Base-by-base conservation (phyloP, 2,329 filamentous ascomycete species). In the Fusarium humuli region DNA sequence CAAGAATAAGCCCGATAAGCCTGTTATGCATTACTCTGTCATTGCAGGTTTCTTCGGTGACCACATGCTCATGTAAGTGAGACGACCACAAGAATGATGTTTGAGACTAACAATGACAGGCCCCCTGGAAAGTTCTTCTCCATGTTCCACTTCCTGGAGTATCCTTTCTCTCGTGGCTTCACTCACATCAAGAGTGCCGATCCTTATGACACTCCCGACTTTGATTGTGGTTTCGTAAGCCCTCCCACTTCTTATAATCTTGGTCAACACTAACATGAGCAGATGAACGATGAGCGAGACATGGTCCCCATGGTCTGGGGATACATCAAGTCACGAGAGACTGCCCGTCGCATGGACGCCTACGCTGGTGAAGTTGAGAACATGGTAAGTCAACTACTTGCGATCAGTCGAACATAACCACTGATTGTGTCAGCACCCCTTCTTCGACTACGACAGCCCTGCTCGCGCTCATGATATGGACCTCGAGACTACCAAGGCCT, bases 261-360 rank as follows among this genome's bases (percentile, higher is more conserved):
- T 0, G 6, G 7, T 2, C 5, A 11, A 10, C 10, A 13, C 54
- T 55, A 2, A 47, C 25, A 14, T 7, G 2, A 3, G 18, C 11
- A 65, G 65, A 94, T 94, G 92, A 94, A 93, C 74, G 92, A 94
- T 80, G 91, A 93, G 80, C 86, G 92, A 25, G 92, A 94, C 75
- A 94, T 94, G 92, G 91, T 90, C 2, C 91, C 92, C 11, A 93
- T 92, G 90, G 91, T 94, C 8, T 94, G 92, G 92, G 90, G 90
- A 6, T 94, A 94, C 80, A 92, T 94, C 83, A 94, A 94, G 82
- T 92, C 90, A 4, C 90, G 92, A 61, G 92, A 94, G 84, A 94
- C 91, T 6, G 92, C 92, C 3, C 87, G 92, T 6, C 88, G 91
- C 69, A 94, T 94, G 92, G 86, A 90, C 27, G 89, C 91, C 1